Evolutionary conservation across 1,284 basidiomycete species (phyloP), one percentile per base, ranked within the genome.

Genomic region (Rhizoctonia solani): DNA sequence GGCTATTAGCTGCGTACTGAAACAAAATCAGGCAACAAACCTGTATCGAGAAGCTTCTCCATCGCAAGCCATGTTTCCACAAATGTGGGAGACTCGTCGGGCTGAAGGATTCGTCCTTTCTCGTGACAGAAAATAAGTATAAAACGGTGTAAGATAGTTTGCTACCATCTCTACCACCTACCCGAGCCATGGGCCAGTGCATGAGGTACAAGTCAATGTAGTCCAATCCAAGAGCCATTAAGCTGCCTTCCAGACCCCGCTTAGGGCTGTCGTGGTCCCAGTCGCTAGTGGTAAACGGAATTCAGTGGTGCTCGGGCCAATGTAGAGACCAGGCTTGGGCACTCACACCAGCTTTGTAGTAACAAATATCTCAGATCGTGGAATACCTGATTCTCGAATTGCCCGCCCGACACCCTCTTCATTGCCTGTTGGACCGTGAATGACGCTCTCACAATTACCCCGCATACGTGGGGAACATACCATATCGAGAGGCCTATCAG

Each of bases 201-300:
- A 82, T 76, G 56, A 83, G 76, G 75, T 81, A 83, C 42, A 84
- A 72, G 73, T 84, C 82, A 52, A 83, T 77, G 75, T 84, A 82
- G 37, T 76, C 80, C 32, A 79, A 67, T 41, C 78, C 75, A 41
- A 83, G 76, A 71, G 79, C 77, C 68, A 78, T 75, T 47, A 83
- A 73, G 27, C 81, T 81, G 69, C 79, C 75, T 68, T 79, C 78
- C 67, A 83, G 69, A 25, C 79, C 80, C 11, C 75, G 69, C 47
- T 74, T 72, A 39, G 80, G 78, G 69, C 78, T 74, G 69, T 78
- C 77, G 29, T 78, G 78, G 71, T 74, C 73, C 8, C 76, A 76
- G 70, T 73, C 61, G 5, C 73, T 73, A 71, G 68, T 75, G 72
- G 27, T 66, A 23, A 44, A 14, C 16, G 19, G n/a, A n/a, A n/a